Conservation (phyloP, 257 asterid genomes). For the Solanum clarkiae region DNA sequence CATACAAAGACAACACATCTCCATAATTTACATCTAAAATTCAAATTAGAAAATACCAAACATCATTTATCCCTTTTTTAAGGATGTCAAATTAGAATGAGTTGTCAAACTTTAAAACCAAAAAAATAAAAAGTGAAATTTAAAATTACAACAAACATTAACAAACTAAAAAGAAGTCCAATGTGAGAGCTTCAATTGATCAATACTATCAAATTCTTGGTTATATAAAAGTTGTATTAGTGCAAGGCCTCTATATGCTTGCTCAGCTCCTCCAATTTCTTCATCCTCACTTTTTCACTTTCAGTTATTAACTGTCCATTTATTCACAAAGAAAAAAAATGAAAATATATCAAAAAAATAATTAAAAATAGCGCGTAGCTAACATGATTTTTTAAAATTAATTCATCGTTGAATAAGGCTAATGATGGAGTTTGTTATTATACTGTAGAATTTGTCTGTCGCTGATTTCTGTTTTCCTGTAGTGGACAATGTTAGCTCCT, state of each 20-base stretch:
- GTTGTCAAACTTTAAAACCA: neutral
- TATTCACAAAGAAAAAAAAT: neutral
- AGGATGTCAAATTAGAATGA: neutral
- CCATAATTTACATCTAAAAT: neutral
- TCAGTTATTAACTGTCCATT: constrained; percentile 58
- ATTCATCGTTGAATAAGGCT: neutral
- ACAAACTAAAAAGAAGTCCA: neutral
- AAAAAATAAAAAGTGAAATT: neutral
- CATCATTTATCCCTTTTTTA: neutral
- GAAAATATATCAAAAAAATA: neutral
- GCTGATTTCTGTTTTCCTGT: too few relatives aligned
- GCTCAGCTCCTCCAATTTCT: constrained; percentile 81
- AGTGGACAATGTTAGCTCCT: too few relatives aligned
- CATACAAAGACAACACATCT: neutral
- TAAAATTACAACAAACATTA: neutral
- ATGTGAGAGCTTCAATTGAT: neutral
- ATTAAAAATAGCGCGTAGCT: neutral
- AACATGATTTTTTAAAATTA: neutral
- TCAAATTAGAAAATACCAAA: neutral
- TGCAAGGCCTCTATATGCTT: constrained; percentile 52
- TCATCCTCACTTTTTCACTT: constrained; percentile 76
- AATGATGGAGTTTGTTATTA: neutral
- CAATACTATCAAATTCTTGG: neutral
- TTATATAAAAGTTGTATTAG: neutral
- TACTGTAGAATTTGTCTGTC: neutral